A percentile compares a stretch with the other conserved stretches of the same genome.
Evolutionary conservation across 2,329 filamentous ascomycete genomes (phyloP).

Genomic region (Chrysosporium queenslandicum): DNA sequence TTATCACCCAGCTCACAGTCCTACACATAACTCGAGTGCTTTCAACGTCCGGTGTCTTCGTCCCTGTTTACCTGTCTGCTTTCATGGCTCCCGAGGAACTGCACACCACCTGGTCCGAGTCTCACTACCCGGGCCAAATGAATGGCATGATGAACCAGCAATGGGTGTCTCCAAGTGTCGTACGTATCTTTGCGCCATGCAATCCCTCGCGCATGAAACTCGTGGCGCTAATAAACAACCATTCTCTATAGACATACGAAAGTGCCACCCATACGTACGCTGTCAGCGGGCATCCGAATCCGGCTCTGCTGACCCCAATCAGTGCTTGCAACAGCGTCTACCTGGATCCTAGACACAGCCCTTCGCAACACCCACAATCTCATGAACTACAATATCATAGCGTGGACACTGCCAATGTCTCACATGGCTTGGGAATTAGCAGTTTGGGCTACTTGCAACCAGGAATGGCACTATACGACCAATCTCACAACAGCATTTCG

Average conservation of each 20-base stretch:
- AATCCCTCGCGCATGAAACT: not conserved
- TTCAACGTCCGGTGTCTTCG: not conserved
- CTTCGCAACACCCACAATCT: conserved; percentile 30
- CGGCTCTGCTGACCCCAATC: conserved; percentile 30
- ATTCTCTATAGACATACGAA: conserved; percentile 20
- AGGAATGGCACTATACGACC: conserved; percentile 21
- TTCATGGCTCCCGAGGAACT: conserved; percentile 13
- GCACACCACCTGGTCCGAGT: conserved; percentile 12
- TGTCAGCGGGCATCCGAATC: conserved; percentile 24
- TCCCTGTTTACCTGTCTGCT: not conserved
- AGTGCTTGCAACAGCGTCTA: conserved; percentile 32
- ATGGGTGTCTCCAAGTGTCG: conserved; percentile 16
- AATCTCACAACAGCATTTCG: conserved; percentile 10
- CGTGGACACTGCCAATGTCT: conserved; percentile 23
- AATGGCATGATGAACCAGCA: conserved; percentile 12
- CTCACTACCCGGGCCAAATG: conserved; percentile 13
- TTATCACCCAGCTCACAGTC: too few relatives aligned
- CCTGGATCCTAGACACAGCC: conserved; percentile 24
- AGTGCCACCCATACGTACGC: conserved; percentile 27
- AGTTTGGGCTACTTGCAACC: conserved; percentile 26
- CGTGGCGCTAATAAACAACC: conserved; percentile 4
- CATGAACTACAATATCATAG: conserved; percentile 30
- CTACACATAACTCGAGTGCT: not conserved
- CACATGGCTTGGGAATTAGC: conserved; percentile 33
- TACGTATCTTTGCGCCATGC: not conserved